Evolutionary conservation across 495 filamentous ascomycete species (phyloP).

Genomic region (Aspergillus taichungensis): DNA sequence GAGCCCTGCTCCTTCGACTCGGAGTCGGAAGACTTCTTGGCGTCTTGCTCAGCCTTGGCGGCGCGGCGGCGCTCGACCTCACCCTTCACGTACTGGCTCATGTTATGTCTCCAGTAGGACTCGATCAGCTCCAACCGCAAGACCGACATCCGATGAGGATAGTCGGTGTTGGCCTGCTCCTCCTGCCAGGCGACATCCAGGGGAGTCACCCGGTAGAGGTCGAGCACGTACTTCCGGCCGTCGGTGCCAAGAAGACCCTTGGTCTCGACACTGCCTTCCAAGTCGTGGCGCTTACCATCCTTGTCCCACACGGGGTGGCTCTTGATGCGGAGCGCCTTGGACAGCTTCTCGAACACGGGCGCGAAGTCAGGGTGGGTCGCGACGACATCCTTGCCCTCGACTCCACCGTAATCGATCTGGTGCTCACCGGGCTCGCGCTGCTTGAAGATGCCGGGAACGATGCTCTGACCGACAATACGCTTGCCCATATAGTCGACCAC

Average conservation of each 20-base stretch:
- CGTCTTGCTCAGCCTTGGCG: constrained; percentile 31
- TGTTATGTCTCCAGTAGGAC: constrained; percentile 68
- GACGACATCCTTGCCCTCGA: constrained; percentile 93
- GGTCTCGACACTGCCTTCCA: constrained; percentile 95
- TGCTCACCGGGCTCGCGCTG: constrained; percentile 94
- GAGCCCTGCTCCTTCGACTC: constrained; percentile 19
- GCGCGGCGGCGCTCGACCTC: constrained; percentile 56
- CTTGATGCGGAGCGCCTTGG: constrained; percentile 79
- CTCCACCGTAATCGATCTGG: constrained; percentile 97
- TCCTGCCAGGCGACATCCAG: constrained; percentile 89
- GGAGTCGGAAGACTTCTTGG: constrained; percentile 25
- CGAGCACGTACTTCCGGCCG: constrained; percentile 91
- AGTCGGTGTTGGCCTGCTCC: constrained; percentile 53
- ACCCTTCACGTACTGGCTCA: constrained; percentile 73
- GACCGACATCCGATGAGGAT: constrained; percentile 94
- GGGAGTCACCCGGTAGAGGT: constrained; percentile 90
- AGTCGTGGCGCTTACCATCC: constrained; percentile 77
- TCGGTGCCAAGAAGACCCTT: constrained; percentile 98
- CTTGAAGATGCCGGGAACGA: constrained; percentile 98
- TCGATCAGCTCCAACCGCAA: constrained; percentile 86
- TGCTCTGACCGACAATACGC: constrained; percentile 94
- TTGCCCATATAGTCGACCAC: constrained; percentile 97
- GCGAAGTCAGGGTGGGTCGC: constrained; percentile 81
- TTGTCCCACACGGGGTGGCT: constrained; percentile 98
- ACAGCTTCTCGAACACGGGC: constrained; percentile 80